Base-by-base conservation (phyloP, 306 rosid genomes). In the Crotalaria pallida region DNA sequence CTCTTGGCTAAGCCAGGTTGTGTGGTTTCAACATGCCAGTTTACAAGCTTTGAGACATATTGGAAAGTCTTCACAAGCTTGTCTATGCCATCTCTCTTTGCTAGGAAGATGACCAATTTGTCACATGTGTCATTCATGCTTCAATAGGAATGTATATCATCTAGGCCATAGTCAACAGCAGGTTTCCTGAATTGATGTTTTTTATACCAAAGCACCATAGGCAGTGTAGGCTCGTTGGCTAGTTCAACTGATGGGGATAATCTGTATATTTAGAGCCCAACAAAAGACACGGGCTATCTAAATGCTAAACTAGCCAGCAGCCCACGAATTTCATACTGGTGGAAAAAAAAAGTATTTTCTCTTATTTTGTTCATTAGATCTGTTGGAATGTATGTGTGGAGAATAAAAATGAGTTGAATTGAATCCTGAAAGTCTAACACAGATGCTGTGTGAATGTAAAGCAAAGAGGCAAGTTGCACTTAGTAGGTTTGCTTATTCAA, bases 31-130 rank as follows among this genome's bases (percentile, higher is more conserved):
- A 71, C 77, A 6, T 77, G 90, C 92, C 90, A 90, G 81, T 90
- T 81, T n/a, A 79, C 89, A 5, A 94, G 86, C 86, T 94, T 94
- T 26, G 97, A 88, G 41, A 88, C 92, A 22, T 90, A 88, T 36
- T 94, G 97, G 72, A 94, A 90, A 13, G 98, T 90, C 85, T 94
- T 94, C 34, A 94, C 97, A 6, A 94, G 95, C 86, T 94, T 94
- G 92, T 94, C 98, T 17, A 90, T 90, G 63, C 97, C 96, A 60
- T 94, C 98, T 81, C 98, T 77, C 79, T 94, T 94, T 16, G 97
- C 97, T 34, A 94, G 76, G 82, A 90, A 94, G 84, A 94, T 75
- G 0, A 88, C 98, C n/a, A 90, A 70, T 69, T 87, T 94, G 87
- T 94, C 98, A 1, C 87, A 90, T 24, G 81, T 69, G 79, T 90